phyloP scores from a whole-genome alignment of 1,284 basidiomycete species.

The Rhizopogon hawkerae region DNA sequence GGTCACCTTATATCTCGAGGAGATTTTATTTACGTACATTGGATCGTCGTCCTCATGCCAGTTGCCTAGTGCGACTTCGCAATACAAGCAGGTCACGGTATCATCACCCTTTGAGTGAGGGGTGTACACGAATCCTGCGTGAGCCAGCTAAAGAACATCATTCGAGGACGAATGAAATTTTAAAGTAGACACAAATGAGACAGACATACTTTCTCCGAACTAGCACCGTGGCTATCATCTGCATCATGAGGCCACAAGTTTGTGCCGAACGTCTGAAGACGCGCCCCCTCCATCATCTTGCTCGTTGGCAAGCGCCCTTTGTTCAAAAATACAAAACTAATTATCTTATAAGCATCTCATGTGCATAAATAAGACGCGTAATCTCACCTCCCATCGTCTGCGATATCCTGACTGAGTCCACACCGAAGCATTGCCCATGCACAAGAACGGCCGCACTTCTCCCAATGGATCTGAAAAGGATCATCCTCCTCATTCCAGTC shows the following conservation, averaged over 20 bases:
- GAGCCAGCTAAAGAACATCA: slow-evolving; percentile 53
- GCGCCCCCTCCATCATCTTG: slow-evolving; percentile 58
- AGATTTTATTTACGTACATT: slow-evolving; percentile 36
- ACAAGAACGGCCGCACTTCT: slow-evolving; percentile 54
- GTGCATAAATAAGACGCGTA: neutral
- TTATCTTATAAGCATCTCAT: slow-evolving; percentile 1
- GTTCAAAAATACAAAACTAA: slow-evolving; percentile 48
- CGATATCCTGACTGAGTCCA: slow-evolving; percentile 47
- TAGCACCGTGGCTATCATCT: slow-evolving; percentile 56
- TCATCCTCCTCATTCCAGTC: slow-evolving; percentile 78
- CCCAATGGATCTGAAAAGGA: slow-evolving; percentile 70
- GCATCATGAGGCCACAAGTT: slow-evolving; percentile 67
- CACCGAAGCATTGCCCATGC: slow-evolving; percentile 74
- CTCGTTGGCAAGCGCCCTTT: slow-evolving; percentile 55
- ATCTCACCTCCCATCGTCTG: slow-evolving; percentile 47
- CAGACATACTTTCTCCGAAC: slow-evolving; percentile 52
- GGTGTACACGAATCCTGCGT: slow-evolving; percentile 73
- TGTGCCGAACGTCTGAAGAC: slow-evolving; percentile 60
- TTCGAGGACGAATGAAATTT: slow-evolving; percentile 5
- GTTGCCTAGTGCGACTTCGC: slow-evolving; percentile 61
- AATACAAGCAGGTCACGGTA: slow-evolving; percentile 71
- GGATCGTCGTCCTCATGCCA: slow-evolving; percentile 81
- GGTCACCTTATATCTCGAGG: neutral
- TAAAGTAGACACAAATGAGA: neutral
- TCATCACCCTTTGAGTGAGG: slow-evolving; percentile 61